Evolutionary conservation across 805 yeast species (phyloP), one percentile per base, ranked within the genome.

Genomic region (Ogataea populi-albae): DNA sequence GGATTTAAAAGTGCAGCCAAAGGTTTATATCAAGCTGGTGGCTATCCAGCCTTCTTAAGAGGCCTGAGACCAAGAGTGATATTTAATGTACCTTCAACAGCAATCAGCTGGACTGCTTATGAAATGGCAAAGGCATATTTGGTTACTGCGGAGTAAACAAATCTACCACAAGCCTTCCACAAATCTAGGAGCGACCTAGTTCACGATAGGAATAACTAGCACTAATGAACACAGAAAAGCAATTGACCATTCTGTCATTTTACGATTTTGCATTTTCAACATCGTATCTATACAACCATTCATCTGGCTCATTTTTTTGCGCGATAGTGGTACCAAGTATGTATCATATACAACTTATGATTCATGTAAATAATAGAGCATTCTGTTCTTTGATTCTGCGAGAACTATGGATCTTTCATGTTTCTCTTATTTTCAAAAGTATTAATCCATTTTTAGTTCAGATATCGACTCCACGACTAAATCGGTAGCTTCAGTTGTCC

Each of bases 61-160:
- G 98, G 98, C 14, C 69, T 87, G 53, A 79, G 81, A 54, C 97
- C 98, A 30, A 78, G 98, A 62, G 79, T 93, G 37, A 79, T 91
- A 21, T 84, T 93, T 47, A 88, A 88, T 61, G 88, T 91, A 58
- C 98, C 98, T 16, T 80, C 94, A 30, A 91, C 98, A 6, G 98
- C 98, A 15, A 88, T 91, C 43, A 81, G 95, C 46, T 91, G 98
- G 98, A 91, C 98, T 2, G 86, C 95, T 18, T 91, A 91, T 62
- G 98, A 91, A 61, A 86, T 89, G 91, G 97, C 96, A 28, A 91
- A 91, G 64, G 81, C 77, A 47, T 70, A 81, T 46, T 62, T 81
- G 52, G 57, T 73, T 15, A 43, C 27, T 14, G 26, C 22, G 19
- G 32, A 35, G 18, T 30, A 15, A 19, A 12, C n/a, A n/a, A n/a